Base-by-base conservation (phyloP, 2,329 filamentous ascomycete genomes). In the Hymenoscyphus albidus region DNA sequence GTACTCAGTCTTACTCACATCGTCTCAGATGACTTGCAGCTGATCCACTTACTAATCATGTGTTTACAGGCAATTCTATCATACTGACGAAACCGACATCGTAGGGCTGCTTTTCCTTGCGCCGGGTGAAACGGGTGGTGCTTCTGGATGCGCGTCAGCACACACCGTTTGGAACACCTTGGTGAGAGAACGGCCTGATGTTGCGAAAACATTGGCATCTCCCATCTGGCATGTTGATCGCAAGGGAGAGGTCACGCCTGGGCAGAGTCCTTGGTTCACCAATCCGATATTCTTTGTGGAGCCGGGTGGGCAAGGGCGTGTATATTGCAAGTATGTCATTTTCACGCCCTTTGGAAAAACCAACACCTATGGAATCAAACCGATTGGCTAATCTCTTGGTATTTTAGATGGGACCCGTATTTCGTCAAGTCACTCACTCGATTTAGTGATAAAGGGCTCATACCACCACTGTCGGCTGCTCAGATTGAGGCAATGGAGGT, bases 281-380 rank as follows among this genome's bases (percentile, higher is more conserved):
- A 57, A 57, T 32, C 54, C 54, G 54, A 57, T 57, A 2, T 57
- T 57, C 27, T 57, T 57, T 27, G 16, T 57, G 13, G 54, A 57
- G 7, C 27, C 54, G 13, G 54, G 54, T 31, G 54, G 54, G 6
- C n/a, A 57, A 14, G 27, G 27, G 27, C 54, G 54, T 27, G 54
- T 57, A 14, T 57, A 57, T 31, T 16, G 16, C 16, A 57, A 57
- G 54, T 57, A 57, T 27, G 54, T 57, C 13, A 35, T 35, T 35
- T 35, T 4, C 35, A 35, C 9, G 35, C 35, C 35, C 35, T 35
- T 35, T 35, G 35, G 9, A 5, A 35, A 10, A 10, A 35, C 35
- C 35, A 35, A 35, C 35, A 35, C 35, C 6, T 35, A 2, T 35
- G 35, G 35, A 35, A 35, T 35, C 35, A 35, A 35, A 35, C 35